phyloP scores from a whole-genome alignment of 345 rosid species.

The Adansonia digitata region DNA sequence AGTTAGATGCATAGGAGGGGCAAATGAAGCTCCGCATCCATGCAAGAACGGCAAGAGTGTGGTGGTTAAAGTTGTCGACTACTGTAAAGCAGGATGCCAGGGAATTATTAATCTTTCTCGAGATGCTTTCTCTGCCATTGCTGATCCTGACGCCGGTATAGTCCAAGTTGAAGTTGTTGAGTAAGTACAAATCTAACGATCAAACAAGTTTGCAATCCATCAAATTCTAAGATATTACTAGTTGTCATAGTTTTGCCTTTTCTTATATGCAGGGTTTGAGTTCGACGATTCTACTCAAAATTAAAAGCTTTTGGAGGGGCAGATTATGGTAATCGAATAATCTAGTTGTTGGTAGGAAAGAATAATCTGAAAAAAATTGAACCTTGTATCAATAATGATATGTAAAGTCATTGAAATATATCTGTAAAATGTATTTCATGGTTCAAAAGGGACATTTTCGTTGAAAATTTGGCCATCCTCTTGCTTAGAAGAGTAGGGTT shows the following conservation, averaged over 20 bases:
- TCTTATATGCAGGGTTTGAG: not conserved
- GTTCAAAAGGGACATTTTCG: too few species aligned
- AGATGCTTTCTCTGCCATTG: conserved; percentile 45
- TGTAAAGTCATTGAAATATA: too few species aligned
- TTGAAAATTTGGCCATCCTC: too few species aligned
- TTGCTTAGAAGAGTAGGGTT: too few species aligned
- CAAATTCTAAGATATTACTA: too few species aligned
- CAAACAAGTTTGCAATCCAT: too few species aligned
- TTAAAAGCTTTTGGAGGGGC: not conserved
- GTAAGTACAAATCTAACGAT: conserved; percentile 10
- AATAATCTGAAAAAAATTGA: too few species aligned
- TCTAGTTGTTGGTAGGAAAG: too few species aligned
- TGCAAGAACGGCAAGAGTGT: conserved; percentile 33
- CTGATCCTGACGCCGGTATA: conserved; percentile 38
- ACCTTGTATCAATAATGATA: too few species aligned
- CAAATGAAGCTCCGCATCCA: conserved; percentile 33
- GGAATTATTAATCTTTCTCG: conserved; percentile 39
- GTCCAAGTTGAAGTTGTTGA: conserved; percentile 24
- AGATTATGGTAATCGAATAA: not conserved
- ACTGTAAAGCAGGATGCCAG: conserved; percentile 27
- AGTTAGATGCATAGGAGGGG: conserved; percentile 32
- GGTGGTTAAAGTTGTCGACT: conserved; percentile 36
- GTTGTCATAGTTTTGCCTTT: not conserved
- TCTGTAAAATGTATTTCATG: too few species aligned
- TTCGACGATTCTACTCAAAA: not conserved